Evolutionary conservation across 1,284 basidiomycete species (phyloP).

Genomic region (Porodaedalea pini): DNA sequence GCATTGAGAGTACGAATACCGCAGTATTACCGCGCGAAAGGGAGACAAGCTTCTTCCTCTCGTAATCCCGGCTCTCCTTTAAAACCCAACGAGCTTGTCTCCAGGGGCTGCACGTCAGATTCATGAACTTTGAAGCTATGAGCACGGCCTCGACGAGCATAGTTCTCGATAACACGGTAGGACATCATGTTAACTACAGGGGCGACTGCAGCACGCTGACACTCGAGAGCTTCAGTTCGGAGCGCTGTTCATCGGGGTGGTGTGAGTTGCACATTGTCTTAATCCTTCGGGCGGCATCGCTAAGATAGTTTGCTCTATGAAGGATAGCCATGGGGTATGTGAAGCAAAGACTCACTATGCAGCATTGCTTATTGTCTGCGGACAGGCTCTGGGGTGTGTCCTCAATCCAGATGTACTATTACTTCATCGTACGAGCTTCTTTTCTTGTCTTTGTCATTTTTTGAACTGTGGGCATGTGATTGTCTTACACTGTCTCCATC

Average conservation of each 20-base stretch:
- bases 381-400: conserved; percentile 14
- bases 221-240: neutral
- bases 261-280: neutral
- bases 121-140: neutral
- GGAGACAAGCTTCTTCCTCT: neutral
- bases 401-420: conserved; percentile 13
- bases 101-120: neutral
- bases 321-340: conserved; percentile 1
- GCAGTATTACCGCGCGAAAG: neutral
- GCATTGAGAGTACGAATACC: too few species aligned
- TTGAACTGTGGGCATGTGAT: neutral
- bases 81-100: neutral
- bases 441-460: neutral
- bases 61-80: neutral
- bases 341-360: neutral
- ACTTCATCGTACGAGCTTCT: conserved; percentile 15
- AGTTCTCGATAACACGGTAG: neutral
- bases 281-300: too few species aligned
- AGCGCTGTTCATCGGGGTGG: neutral
- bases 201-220: neutral
- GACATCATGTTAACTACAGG: neutral
- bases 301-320: neutral
- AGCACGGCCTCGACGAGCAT: neutral
- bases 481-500: neutral
- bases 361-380: neutral